phyloP scores from a whole-genome alignment of 331 rosid species.

The Malus hybrid region DNA sequence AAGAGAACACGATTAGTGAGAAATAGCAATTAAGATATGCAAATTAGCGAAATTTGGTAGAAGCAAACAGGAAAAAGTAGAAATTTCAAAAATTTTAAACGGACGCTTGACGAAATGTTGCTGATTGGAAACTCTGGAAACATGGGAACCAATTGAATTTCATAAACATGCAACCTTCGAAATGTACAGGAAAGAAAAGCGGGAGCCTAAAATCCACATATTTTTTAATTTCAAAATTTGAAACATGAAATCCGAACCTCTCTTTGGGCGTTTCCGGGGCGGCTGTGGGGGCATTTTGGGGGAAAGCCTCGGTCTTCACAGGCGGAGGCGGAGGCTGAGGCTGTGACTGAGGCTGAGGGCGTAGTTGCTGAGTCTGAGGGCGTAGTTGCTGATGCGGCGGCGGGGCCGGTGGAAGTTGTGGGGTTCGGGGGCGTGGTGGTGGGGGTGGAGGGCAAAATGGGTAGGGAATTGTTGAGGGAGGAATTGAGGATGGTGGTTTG shows the following conservation, averaged over 20 bases:
- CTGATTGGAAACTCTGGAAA: background rate
- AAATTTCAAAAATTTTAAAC: background rate
- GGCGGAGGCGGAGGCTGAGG: background rate
- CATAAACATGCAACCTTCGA: background rate
- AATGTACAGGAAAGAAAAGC: background rate
- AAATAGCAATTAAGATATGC: background rate
- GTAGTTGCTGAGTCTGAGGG: no score
- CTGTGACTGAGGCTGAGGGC: no score
- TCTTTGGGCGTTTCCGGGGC: conserved; percentile 32
- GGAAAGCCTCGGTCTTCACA: conserved; percentile 14
- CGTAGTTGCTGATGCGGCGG: no score
- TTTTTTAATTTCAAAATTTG: background rate
- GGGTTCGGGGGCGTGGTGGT: background rate
- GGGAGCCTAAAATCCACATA: background rate
- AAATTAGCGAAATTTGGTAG: background rate
- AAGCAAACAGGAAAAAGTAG: background rate
- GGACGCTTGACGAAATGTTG: background rate
- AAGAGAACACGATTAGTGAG: background rate
- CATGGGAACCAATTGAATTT: background rate
- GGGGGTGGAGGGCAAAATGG: conserved; percentile 61
- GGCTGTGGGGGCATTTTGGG: conserved; percentile 9
- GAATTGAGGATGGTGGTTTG: conserved; percentile 34
- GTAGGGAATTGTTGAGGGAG: conserved; percentile 43
- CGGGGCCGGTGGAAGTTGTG: no score
- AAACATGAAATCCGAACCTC: conserved; percentile 28